Base-by-base conservation (phyloP, 2,329 filamentous ascomycete genomes). In the Alternaria ethzedia region DNA sequence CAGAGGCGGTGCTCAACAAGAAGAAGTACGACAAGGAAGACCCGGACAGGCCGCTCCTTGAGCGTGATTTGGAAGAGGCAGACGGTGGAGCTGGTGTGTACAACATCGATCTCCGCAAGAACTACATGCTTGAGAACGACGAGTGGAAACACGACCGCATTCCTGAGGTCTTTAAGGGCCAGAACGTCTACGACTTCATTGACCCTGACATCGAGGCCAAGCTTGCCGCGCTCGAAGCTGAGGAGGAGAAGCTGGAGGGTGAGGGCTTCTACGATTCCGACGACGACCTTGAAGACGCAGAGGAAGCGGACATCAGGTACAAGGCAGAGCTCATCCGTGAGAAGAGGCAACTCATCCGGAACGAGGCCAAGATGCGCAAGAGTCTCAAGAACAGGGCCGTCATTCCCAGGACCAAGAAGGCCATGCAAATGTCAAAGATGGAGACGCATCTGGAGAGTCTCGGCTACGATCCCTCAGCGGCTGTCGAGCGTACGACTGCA, bases 111-210 rank as follows among this genome's bases (percentile, higher is more conserved):
- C 87, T 98, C 75, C 91, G 93, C 80, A 83, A 93, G 78, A 92
- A 96, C 77, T 99, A 97, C 81, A 82, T 94, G 15, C 89, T 98
- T 67, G 93, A 91, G 68, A 89, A 97, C 78, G 88, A 91, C 45
- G 93, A 96, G 62, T 98, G 96, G 96, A 97, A 97, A 81, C 88
- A 97, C 79, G 96, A 99, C 84, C 93, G 92, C 82, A 92, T 98
- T 59, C 96, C 96, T 30, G 96, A 99, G 82, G 86, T 97, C 52
- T 91, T 94, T 81, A 90, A 98, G 77, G 96, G 96, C 81, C 94
- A 95, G 87, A 99, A 99, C 80, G 92, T 99, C 61, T 96, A 95
- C 83, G 96, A 99, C 82, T 99, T 93, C 81, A 89, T 99, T 76
- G 96, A 98, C 76, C 94, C 95, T 1, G 96, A 99, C 59, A 99